Evolutionary conservation across 208 protist species (phyloP), one percentile per base, ranked within the genome.

Genomic region (Acanthamoeba lenticulata): DNA sequence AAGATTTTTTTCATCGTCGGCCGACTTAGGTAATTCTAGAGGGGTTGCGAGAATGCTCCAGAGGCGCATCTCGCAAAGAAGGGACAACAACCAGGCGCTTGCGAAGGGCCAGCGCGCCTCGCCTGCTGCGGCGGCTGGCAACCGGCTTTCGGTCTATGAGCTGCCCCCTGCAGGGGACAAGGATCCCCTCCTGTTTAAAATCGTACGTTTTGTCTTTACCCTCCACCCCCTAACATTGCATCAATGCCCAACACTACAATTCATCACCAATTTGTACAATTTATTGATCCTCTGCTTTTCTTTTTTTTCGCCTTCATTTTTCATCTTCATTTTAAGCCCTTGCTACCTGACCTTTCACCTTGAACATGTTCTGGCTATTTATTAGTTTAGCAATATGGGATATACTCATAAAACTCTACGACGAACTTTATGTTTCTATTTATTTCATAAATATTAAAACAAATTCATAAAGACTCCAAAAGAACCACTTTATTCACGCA

Each of bases 111-210:
- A 11, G 38, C 72, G 65, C 65, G 29, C 34, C 36, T 52, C 72
- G 36, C 72, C 40, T n/a, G 65, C 29, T 55, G 72, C 29, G 11
- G 29, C 42, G 40, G 34, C 72, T 7, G 32, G 15, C 72, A 34
- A 83, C 27, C 34, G 72, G 17, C 72, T 83, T 13, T 83, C 72
- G 42, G 72, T 83, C 72, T 83, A 83, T 13, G 72, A 83, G 29
- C 29, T 83, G 38, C 72, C 72, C 11, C 72, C 72, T 83, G 72
- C 72, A 9, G 42, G 42, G 24, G 72, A 83, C 40, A 83, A 83
- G 42, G 72, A 83, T 21, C 72, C 72, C 40, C 72, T 83, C 21
- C 72, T 52, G 34, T 83, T 83, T n/a, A 83, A 83, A 83, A 83
- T 83, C 72, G 72, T 83, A 52, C 72, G 72, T 19, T 1, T 2